These are phyloP conservation scores for Trypanosoma melophagium DNA, from an alignment of 208 protist genomes.

Conservation along the genomic window DNA sequence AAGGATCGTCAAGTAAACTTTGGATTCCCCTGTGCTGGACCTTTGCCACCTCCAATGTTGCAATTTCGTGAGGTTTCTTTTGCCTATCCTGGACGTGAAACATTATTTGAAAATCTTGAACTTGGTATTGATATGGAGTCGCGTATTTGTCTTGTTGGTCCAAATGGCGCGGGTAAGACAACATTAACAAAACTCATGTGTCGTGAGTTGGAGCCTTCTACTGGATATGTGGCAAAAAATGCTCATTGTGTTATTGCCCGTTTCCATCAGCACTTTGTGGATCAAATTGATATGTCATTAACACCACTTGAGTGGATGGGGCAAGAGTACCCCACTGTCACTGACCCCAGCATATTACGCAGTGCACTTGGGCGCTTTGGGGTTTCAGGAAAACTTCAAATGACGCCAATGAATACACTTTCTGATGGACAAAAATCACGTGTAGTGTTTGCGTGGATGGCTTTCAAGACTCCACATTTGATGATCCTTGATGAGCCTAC, in stretches of 20 bases:
- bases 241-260: slow-evolving; percentile 92
- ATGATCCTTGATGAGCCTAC: slow-evolving; percentile 98
- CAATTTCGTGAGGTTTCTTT: slow-evolving; percentile 94
- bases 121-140: slow-evolving; percentile 95
- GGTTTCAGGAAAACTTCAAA: slow-evolving; percentile 88
- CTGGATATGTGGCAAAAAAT: slow-evolving; percentile 91
- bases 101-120: slow-evolving; percentile 90
- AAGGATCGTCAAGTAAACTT: slow-evolving; percentile 85
- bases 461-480: slow-evolving; percentile 93
- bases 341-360: slow-evolving; percentile 87
- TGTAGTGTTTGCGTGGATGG: slow-evolving; percentile 95
- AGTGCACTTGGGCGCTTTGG: slow-evolving; percentile 94
- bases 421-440: slow-evolving; percentile 97
- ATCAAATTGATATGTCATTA: slow-evolving; percentile 93
- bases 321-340: slow-evolving; percentile 89
- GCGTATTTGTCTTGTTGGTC: slow-evolving; percentile 95
- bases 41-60: slow-evolving; percentile 91
- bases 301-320: slow-evolving; percentile 95
- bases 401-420: slow-evolving; percentile 91
- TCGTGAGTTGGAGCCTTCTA: slow-evolving; percentile 89
- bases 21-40: slow-evolving; percentile 77
- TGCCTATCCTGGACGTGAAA: slow-evolving; percentile 84
- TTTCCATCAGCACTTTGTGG: slow-evolving; percentile 96
- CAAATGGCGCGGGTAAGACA: slow-evolving; percentile 97
- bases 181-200: slow-evolving; percentile 96